Evolutionary conservation across 768 basidiomycete genomes (phyloP).

Genomic region (Pulveroboletus sp.): DNA sequence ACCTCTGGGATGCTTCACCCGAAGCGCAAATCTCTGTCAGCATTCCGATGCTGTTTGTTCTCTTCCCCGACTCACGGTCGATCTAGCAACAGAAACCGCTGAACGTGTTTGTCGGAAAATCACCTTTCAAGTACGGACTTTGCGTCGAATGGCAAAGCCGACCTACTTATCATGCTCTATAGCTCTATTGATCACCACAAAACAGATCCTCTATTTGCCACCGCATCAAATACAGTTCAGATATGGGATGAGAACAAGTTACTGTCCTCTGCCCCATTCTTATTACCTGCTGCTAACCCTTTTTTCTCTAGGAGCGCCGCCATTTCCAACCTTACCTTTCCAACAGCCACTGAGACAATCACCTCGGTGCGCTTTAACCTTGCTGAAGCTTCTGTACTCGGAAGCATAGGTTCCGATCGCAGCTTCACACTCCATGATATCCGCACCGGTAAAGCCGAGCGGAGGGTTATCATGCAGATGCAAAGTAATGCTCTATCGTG

Average conservation of each 20-base stretch:
- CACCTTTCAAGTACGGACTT: conserved; percentile 76
- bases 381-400: conserved; percentile 91
- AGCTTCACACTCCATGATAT: conserved; percentile 97
- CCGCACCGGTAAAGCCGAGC: conserved; percentile 92
- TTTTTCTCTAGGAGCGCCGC: conserved; percentile 60
- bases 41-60: not conserved
- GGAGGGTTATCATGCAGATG: conserved; percentile 92
- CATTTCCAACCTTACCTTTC: conserved; percentile 82
- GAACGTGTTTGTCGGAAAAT: conserved; percentile 78
- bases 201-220: conserved; percentile 85
- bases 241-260: conserved; percentile 98
- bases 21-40: conserved; percentile 39
- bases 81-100: conserved; percentile 50
- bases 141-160: not conserved
- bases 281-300: conserved; percentile 5
- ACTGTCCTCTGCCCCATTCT: not conserved
- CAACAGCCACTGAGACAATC: conserved; percentile 84
- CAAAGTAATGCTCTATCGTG: conserved; percentile 85
- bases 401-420: conserved; percentile 89
- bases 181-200: conserved; percentile 95
- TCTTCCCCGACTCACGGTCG: conserved; percentile 5
- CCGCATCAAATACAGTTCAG: conserved; percentile 89
- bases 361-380: conserved; percentile 88
- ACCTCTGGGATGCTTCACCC: conserved; percentile 62
- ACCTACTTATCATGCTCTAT: conserved; percentile 2